Evolutionary conservation across 1,284 basidiomycete species (phyloP).

Genomic region (Rhodofomes roseus): DNA sequence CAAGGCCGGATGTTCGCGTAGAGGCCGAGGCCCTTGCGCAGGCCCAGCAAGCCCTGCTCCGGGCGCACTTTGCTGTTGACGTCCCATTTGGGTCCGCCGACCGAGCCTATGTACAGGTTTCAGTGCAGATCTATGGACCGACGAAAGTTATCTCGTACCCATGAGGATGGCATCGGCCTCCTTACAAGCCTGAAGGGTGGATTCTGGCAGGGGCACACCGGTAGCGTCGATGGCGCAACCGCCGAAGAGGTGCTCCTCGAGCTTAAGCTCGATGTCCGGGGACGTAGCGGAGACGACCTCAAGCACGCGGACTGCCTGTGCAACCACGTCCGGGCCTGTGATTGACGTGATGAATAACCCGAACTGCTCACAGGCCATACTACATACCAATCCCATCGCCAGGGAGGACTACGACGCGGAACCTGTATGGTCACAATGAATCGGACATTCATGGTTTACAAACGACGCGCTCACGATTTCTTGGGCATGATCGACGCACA

Average conservation of each 20-base stretch:
- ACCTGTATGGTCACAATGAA: slow-evolving; percentile 40
- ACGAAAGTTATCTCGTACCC: slow-evolving; percentile 46
- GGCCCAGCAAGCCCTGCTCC: slow-evolving; percentile 89
- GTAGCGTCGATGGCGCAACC: slow-evolving; percentile 90
- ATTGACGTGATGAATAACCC: neutral
- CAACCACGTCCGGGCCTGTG: slow-evolving; percentile 89
- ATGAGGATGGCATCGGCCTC: slow-evolving; percentile 90
- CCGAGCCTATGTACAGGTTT: slow-evolving; percentile 60
- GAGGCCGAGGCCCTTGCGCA: slow-evolving; percentile 91
- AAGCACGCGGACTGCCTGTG: slow-evolving; percentile 87
- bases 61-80: slow-evolving; percentile 88
- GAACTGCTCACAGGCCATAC: neutral
- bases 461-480: slow-evolving; percentile 33
- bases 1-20: slow-evolving; percentile 99
- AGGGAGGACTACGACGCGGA: slow-evolving; percentile 84
- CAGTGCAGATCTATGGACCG: neutral
- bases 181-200: slow-evolving; percentile 85
- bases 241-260: slow-evolving; percentile 84
- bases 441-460: neutral
- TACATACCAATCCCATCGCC: slow-evolving; percentile 92
- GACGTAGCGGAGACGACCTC: slow-evolving; percentile 67
- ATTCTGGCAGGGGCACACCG: slow-evolving; percentile 82
- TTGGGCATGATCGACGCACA: slow-evolving; percentile 35
- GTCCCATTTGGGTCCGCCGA: slow-evolving; percentile 99
- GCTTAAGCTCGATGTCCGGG: slow-evolving; percentile 65